Base-by-base conservation (phyloP, 345 rosid genomes). In the Gossypium turneri region DNA sequence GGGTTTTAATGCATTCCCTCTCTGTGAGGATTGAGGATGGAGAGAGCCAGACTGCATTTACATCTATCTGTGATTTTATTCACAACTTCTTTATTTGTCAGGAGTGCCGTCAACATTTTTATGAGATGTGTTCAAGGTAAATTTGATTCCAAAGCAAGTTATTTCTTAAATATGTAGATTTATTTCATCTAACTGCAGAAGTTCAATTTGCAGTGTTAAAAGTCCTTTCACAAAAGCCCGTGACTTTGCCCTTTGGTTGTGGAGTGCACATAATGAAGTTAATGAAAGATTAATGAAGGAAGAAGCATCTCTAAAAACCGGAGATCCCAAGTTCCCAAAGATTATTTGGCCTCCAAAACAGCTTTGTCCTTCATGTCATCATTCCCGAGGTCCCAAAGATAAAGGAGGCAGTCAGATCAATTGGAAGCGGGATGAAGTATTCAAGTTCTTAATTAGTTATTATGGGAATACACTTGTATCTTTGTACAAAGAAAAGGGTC, bases 1-100 rank as follows among this genome's bases (percentile, higher is more conserved):
- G 99, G 99, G 89, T 93, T 75, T 88, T 95, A 70, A 77, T 95
- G 82, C 99, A 95, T 88, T 95, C 99, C 20, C 90, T 95, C 38
- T 91, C 97, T 16, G 97, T 93, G 80, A 86, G 97, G 78, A 84
- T 91, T 59, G 96, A 86, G 44, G 92, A 93, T 82, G 91, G 87
- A 73, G 98, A 93, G 82, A 93, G 97, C 83, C 98, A 90, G 75
- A 89, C 87, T 79, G 87, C 94, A 58, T 95, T 95, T 79, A 80
- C 83, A 72, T 41, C 98, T 66, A 78, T 88, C 50, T 91, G 99
- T 77, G 97, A 93, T 73, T 95, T 93, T 82, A 85, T 95, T 75
- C 89, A 90, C 84, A 90, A 87, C 81, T 93, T 95, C 81, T 95
- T 95, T 78, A 77, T 93, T 74, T 95, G 99, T 48, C 92, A 95